A percentile compares a stretch with the other conserved stretches of the same genome.
These are phyloP conservation scores for Ogataea saltuana DNA, from an alignment of 805 yeast genomes.

Conservation along the genomic window DNA sequence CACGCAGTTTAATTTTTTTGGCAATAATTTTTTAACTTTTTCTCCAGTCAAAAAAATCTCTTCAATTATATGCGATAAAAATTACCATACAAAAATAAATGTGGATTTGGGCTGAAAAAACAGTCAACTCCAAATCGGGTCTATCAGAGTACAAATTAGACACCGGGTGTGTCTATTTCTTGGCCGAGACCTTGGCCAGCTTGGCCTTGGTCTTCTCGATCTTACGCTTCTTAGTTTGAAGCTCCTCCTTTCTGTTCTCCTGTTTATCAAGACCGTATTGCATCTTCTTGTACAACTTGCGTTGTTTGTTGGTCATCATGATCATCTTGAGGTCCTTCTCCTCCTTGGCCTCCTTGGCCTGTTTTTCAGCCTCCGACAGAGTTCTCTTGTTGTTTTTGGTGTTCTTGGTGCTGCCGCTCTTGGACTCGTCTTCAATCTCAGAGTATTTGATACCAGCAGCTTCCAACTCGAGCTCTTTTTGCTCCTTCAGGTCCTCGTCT, in stretches of 20 bases:
- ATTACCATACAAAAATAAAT: constrained; percentile 7
- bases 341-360: constrained; percentile 53
- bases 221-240: constrained; percentile 68
- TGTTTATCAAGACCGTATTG: constrained; percentile 85
- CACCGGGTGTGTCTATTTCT: neutral
- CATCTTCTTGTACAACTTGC: constrained; percentile 92
- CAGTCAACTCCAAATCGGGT: no score
- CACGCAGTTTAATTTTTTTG: no score
- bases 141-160: no score
- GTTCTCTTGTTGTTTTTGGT: constrained; percentile 39
- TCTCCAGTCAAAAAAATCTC: no score
- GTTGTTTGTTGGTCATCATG: constrained; percentile 97
- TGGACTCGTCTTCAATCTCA: constrained; percentile 44
- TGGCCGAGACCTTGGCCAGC: constrained; percentile 1
- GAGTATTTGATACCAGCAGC: constrained; percentile 83
- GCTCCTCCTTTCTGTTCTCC: constrained; percentile 68
- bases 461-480: constrained; percentile 86
- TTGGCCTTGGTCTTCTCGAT: constrained; percentile 59
- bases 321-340: constrained; percentile 91
- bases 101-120: no score
- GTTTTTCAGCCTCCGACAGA: constrained; percentile 45
- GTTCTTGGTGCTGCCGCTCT: constrained; percentile 30
- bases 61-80: constrained; percentile 2
- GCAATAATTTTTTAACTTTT: no score
- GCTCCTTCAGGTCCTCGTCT: constrained; percentile 57